phyloP scores from a whole-genome alignment of 2,329 filamentous ascomycete species.

The Bipolaris victoriae region DNA sequence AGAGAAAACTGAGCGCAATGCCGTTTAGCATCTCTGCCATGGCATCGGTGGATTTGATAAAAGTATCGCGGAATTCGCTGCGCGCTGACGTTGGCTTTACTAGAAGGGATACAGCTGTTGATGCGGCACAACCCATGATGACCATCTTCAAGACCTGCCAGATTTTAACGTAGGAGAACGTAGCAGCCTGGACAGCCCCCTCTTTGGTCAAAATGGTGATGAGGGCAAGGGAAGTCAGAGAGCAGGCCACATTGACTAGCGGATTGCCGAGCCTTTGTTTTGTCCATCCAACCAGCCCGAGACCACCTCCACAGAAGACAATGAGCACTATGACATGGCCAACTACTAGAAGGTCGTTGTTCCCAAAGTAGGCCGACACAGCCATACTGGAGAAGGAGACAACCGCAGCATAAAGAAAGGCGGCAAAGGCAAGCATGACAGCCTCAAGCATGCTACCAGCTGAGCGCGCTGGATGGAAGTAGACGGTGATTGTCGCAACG shows the following conservation, averaged over 20 bases:
- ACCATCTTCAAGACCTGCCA: constrained; percentile 65
- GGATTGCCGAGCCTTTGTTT: constrained; percentile 81
- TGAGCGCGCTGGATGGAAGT: constrained; percentile 88
- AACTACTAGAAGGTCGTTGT: constrained; percentile 68
- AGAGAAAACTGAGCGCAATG: constrained; percentile 83
- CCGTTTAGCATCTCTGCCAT: constrained; percentile 81
- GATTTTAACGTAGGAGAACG: constrained; percentile 85
- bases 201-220: constrained; percentile 93
- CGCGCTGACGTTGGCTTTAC: constrained; percentile 82
- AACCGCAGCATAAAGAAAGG: constrained; percentile 77
- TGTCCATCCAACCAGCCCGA: constrained; percentile 87
- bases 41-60: constrained; percentile 74
- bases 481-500: constrained; percentile 91
- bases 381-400: constrained; percentile 86
- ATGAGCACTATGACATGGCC: constrained; percentile 81
- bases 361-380: constrained; percentile 79
- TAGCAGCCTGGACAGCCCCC: constrained; percentile 80
- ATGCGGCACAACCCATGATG: constrained; percentile 64
- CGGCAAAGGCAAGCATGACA: constrained; percentile 74
- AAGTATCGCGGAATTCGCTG: constrained; percentile 72
- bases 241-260: constrained; percentile 78
- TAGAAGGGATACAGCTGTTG: constrained; percentile 62
- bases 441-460: constrained; percentile 91
- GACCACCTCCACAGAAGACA: constrained; percentile 81
- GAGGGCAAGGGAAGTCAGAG: constrained; percentile 83